Conservation (phyloP, 495 filamentous ascomycete species). For the Jackrogersella minutella region DNA sequence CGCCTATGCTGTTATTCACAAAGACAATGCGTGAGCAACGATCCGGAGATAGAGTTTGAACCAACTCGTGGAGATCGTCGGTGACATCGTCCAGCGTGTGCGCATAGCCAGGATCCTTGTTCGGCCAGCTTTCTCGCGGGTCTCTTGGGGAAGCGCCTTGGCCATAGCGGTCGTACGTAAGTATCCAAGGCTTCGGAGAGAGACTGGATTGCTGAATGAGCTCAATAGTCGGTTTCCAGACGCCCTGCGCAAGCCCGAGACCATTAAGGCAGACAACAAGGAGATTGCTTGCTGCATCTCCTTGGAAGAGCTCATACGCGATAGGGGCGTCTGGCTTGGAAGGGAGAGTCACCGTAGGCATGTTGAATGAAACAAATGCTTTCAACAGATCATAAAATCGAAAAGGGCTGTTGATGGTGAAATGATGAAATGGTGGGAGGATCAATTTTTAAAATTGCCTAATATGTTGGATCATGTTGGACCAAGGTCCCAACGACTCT, state of each 20-base stretch:
- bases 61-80: conserved; percentile 32
- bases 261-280: conserved; percentile 27
- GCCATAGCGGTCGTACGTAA: conserved; percentile 33
- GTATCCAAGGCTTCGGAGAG: conserved; percentile 34
- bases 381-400: too few relatives aligned
- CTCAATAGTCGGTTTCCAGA: conserved; percentile 28
- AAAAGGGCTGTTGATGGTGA: too few relatives aligned
- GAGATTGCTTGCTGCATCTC: conserved; percentile 19
- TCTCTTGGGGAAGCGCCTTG: conserved; percentile 28
- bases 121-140: conserved; percentile 31
- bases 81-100: conserved; percentile 34
- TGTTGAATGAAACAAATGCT: too few relatives aligned
- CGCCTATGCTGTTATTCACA: conserved; percentile 31
- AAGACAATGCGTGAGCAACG: conserved; percentile 29
- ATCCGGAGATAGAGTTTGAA: conserved; percentile 16
- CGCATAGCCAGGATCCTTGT: conserved; percentile 32
- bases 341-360: conserved; percentile 27
- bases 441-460: too few relatives aligned
- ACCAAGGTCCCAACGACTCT: too few relatives aligned
- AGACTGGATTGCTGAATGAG: conserved; percentile 14
- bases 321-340: conserved; percentile 27
- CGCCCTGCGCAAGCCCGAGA: conserved; percentile 16
- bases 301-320: conserved; percentile 21
- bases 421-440: too few relatives aligned
- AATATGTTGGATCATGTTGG: too few relatives aligned